phyloP scores from a whole-genome alignment of 148 eudicot genomes.

The Euryodendron excelsum region DNA sequence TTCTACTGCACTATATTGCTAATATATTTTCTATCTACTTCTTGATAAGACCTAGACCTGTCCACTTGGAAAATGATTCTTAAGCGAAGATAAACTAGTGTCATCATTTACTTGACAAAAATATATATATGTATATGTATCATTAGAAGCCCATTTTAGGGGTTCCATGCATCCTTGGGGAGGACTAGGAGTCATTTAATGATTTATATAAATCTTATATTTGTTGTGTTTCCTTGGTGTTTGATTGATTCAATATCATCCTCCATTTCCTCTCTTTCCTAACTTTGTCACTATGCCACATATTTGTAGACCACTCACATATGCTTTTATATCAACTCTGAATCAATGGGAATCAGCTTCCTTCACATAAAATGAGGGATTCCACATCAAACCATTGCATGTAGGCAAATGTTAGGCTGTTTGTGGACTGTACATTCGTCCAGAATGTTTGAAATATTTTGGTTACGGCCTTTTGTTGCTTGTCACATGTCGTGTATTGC shows the following conservation, averaged over 20 bases:
- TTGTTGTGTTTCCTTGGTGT: neutral
- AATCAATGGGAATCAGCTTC: neutral
- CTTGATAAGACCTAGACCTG: neutral
- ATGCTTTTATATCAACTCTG: neutral
- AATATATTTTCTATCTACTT: neutral
- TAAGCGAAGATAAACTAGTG: neutral
- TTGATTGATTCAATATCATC: neutral
- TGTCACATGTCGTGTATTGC: neutral
- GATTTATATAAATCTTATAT: neutral
- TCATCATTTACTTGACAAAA: too few species aligned
- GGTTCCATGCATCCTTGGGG: neutral
- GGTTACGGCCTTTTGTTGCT: neutral
- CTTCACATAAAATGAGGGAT: neutral
- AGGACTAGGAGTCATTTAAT: neutral
- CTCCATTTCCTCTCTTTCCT: neutral
- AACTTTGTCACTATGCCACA: neutral
- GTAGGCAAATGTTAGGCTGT: neutral
- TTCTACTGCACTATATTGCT: conserved; percentile 12
- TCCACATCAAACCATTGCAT: neutral
- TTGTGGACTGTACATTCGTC: neutral
- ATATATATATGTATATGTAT: too few species aligned
- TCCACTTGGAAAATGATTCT: neutral
- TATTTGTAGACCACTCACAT: neutral
- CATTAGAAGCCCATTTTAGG: neutral
- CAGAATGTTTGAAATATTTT: neutral